Percentiles rank a stretch among this genome's conserved stretches.
phyloP scores from a whole-genome alignment of 306 rosid species.

The Pachyrhizus erosus region DNA sequence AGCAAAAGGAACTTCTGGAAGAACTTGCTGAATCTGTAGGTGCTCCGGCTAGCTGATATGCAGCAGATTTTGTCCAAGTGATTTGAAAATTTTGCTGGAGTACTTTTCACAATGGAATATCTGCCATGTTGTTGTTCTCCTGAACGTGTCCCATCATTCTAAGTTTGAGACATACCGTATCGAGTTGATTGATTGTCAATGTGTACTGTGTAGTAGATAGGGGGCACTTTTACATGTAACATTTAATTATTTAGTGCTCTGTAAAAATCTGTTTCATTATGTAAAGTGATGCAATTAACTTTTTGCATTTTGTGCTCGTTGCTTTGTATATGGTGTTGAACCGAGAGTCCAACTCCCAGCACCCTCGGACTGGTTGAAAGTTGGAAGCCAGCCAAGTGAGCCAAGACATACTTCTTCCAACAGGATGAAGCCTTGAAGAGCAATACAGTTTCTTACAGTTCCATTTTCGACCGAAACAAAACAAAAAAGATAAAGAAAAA shows the following conservation, averaged over 20 bases:
- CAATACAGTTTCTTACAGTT: neutral
- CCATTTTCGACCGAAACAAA: neutral
- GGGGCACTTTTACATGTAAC: conserved; percentile 34
- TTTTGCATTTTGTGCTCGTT: conserved; percentile 4
- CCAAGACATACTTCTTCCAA: neutral
- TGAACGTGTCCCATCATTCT: conserved; percentile 19
- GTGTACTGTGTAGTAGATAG: conserved; percentile 23
- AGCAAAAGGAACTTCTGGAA: conserved; percentile 92
- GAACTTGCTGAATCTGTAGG: conserved; percentile 83
- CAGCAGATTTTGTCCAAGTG: conserved; percentile 33
- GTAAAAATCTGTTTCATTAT: conserved; percentile 23
- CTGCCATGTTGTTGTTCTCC: conserved; percentile 26
- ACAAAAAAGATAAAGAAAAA: neutral
- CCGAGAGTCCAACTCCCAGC: neutral
- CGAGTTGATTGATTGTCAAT: conserved; percentile 34
- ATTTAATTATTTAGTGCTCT: neutral
- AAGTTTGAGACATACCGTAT: neutral
- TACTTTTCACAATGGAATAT: conserved; percentile 34
- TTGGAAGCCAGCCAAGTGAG: neutral
- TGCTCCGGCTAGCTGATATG: conserved; percentile 62
- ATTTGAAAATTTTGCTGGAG: conserved; percentile 24
- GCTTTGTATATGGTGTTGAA: conserved; percentile 22
- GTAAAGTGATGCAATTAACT: conserved; percentile 38
- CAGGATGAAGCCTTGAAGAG: neutral
- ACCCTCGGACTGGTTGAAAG: neutral